Conservation (phyloP, 2,329 filamentous ascomycete genomes). For the Cytospora leucostoma region DNA sequence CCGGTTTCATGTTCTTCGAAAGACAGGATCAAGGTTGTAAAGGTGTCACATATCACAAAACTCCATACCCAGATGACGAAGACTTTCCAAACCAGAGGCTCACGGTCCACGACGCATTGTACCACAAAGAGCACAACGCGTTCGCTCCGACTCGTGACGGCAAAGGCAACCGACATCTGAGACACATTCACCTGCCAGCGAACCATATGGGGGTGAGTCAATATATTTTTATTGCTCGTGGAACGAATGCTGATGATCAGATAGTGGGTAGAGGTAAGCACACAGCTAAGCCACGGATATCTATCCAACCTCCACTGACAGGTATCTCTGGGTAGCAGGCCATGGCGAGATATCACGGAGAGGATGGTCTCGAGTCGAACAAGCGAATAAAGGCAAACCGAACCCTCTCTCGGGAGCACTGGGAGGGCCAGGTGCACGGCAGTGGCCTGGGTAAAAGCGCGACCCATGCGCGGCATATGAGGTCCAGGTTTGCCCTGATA, state of each 20-base stretch:
- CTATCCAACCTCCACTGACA: neutral
- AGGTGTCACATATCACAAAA: neutral
- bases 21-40: neutral
- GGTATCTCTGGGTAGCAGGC: neutral
- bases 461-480: constrained; percentile 13
- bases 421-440: constrained; percentile 18
- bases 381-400: neutral
- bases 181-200: constrained; percentile 16
- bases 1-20: constrained; percentile 14
- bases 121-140: neutral
- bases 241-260: neutral
- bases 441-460: constrained; percentile 8
- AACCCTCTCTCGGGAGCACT: constrained; percentile 10
- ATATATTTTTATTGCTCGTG: neutral
- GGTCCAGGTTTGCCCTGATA: constrained; percentile 10
- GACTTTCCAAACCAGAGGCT: constrained; percentile 9
- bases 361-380: neutral
- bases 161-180: neutral
- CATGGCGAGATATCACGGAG: constrained; percentile 8
- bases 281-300: neutral
- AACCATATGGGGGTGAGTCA: constrained; percentile 17
- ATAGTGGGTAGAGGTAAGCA: constrained; percentile 14
- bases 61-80: neutral
- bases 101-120: neutral
- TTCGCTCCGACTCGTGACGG: neutral